These are phyloP conservation scores for Backusella westeae DNA, from an alignment of 192 early-diverging fungal species.

Conservation along the genomic window DNA sequence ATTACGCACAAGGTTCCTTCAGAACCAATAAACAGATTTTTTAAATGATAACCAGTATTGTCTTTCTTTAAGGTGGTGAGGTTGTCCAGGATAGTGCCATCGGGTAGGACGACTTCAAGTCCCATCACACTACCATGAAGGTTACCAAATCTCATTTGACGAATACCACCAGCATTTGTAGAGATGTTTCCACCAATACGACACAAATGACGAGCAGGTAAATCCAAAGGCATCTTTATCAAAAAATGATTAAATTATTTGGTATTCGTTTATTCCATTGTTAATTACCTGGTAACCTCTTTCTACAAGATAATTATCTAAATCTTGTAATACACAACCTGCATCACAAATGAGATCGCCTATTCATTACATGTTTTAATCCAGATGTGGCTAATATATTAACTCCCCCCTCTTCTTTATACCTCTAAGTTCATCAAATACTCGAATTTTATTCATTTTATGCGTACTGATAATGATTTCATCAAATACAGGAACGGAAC, in stretches of 20 bases:
- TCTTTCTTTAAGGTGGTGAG: slow-evolving; percentile 86
- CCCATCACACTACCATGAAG: slow-evolving; percentile 91
- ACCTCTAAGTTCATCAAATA: slow-evolving; percentile 71
- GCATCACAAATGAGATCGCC: slow-evolving; percentile 38
- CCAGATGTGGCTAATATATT: not conserved
- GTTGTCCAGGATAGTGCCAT: slow-evolving; percentile 84
- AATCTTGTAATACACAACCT: slow-evolving; percentile 84
- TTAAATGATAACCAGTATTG: slow-evolving; percentile 93
- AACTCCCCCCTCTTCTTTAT: slow-evolving; percentile 39
- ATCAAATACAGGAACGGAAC: slow-evolving; percentile 94
- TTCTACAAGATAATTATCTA: slow-evolving; percentile 82
- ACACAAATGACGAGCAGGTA: slow-evolving; percentile 82
- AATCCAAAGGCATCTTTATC: slow-evolving; percentile 80
- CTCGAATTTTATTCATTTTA: slow-evolving; percentile 74
- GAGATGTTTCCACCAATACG: slow-evolving; percentile 97
- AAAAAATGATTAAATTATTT: not conserved
- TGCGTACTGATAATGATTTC: slow-evolving; percentile 84
- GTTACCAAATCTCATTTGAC: slow-evolving; percentile 87
- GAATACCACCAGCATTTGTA: slow-evolving; percentile 87
- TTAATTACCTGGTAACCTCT: slow-evolving; percentile 71
- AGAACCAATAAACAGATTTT: slow-evolving; percentile 95
- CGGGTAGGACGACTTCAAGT: slow-evolving; percentile 87
- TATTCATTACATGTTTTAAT: slow-evolving; percentile 43
- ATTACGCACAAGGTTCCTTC: slow-evolving; percentile 94
- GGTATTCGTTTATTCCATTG: not conserved